phyloP scores from a whole-genome alignment of 139 green algal species.

The Coelastrella sp. region DNA sequence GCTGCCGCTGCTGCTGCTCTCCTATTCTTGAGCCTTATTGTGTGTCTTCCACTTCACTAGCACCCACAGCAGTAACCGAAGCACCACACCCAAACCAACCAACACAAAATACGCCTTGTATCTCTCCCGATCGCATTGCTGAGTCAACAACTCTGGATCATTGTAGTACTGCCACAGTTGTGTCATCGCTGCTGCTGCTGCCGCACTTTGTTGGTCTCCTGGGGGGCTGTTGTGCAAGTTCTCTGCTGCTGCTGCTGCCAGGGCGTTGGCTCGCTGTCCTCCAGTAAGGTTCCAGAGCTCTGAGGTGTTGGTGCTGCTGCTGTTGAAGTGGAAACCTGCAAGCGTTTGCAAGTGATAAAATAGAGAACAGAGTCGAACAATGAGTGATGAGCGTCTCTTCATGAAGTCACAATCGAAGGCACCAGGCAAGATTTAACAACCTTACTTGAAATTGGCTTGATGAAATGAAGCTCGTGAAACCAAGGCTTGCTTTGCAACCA shows the following conservation, averaged over 20 bases:
- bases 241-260: conserved; percentile 31
- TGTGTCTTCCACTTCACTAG: conserved; percentile 13
- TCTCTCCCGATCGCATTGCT: neutral
- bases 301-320: neutral
- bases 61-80: conserved; percentile 21
- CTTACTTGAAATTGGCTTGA: too few relatives aligned
- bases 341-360: too few relatives aligned
- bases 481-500: too few relatives aligned
- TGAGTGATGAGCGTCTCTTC: too few relatives aligned
- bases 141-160: neutral
- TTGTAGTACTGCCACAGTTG: conserved; percentile 40
- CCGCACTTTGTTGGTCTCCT: neutral
- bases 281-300: conserved; percentile 17
- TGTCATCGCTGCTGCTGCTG: conserved; percentile 17
- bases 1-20: too few relatives aligned
- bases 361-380: too few relatives aligned
- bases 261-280: neutral
- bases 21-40: conserved; percentile 1
- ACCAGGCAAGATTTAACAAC: too few relatives aligned
- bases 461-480: too few relatives aligned
- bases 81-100: neutral
- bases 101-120: conserved; percentile 2
- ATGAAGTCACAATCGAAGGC: too few relatives aligned
- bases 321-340: neutral
- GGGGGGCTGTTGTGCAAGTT: neutral